A percentile compares a stretch with the other conserved stretches of the same genome.
These are phyloP conservation scores for Larix kaempferi DNA, from an alignment of 75 land plant species.

Conservation along the genomic window DNA sequence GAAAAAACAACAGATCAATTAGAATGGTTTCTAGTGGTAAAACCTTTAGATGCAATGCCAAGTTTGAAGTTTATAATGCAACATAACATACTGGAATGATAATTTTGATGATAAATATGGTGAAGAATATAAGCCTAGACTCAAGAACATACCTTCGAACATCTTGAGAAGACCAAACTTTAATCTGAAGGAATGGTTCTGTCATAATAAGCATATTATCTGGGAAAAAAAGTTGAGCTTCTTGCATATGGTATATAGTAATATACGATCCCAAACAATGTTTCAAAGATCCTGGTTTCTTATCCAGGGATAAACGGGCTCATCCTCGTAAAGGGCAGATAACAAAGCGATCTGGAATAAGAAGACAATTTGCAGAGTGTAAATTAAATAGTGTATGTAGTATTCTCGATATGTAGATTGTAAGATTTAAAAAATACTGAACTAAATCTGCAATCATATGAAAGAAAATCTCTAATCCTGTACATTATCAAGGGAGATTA, in stretches of 20 bases:
- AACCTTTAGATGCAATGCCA: background rate
- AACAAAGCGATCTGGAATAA: slow-evolving; percentile 2
- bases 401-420: too few relatives aligned
- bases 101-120: too few relatives aligned
- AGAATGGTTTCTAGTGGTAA: too few relatives aligned
- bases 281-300: background rate
- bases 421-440: too few relatives aligned
- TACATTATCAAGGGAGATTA: background rate
- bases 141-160: background rate
- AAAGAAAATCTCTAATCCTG: background rate
- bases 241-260: background rate
- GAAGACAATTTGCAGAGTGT: background rate
- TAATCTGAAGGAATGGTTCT: background rate
- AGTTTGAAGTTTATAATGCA: background rate
- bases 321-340: slow-evolving; percentile 1
- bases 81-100: background rate
- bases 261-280: background rate
- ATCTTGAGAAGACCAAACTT: background rate
- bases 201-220: background rate
- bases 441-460: background rate
- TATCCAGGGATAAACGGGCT: slow-evolving; percentile 1
- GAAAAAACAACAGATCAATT: too few relatives aligned
- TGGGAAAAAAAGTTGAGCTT: background rate
- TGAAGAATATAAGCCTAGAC: background rate
- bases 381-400: background rate